Evolutionary conservation across 805 yeast species (phyloP), one percentile per base, ranked within the genome.

Genomic region (Candida corydali): DNA sequence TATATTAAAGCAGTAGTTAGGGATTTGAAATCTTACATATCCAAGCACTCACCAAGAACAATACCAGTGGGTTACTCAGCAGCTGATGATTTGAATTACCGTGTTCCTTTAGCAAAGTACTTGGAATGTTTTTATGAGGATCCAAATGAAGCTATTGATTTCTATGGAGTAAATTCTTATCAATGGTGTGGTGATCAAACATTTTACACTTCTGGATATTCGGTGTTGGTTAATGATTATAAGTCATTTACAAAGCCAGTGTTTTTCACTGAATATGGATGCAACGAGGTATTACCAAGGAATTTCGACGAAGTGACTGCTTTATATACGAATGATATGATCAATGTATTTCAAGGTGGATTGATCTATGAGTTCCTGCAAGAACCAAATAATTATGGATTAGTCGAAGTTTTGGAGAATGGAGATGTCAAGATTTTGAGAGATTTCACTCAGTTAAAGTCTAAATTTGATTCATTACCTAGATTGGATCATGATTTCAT

Each of bases 21-120:
- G 33, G 97, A 91, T 59, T 74, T 91, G 65, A 89, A 89, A 57
- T 62, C 63, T 19, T 91, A 83, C 54, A 79, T 86, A 42, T 54
- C 62, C 7, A 49, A 55, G 18, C 76, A 86, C 49, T 59, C 78
- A 3, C 73, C 78, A 1, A 71, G 98, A 38, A 51, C 52, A 10
- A 75, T 91, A 12, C 98, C 98, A 0, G 86, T 91, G 25, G 98
- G 98, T 0, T 91, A 91, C 57, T 87, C 97, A 0, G 97, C 98
- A 0, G 98, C 97, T 1, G 98, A 91, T 61, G 97, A 89, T 52
- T 69, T 89, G 41, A 61, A 70, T 35, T 89, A 76, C 59, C 70
- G 98, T 50, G 74, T 76, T 7, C 74, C 96, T 0, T 69, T 89
- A 32, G 82, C 96, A 0, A 73, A 78, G 39, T 91, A 85, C 54